Conservation (phyloP, 2,329 filamentous ascomycete species). For the Aureobasidium sp. region DNA sequence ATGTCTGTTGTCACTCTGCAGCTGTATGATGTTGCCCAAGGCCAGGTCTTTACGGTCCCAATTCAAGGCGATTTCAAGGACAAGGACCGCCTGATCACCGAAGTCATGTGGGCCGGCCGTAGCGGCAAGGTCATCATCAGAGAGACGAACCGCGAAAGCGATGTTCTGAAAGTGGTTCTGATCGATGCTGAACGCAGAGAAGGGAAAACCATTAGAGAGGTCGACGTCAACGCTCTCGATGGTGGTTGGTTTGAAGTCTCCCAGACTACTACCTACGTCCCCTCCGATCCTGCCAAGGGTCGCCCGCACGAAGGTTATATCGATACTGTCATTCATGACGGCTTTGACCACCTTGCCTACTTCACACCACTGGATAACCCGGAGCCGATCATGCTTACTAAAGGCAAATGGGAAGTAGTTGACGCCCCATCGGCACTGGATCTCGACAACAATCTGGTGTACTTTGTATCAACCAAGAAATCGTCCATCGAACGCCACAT, state of each 20-base stretch:
- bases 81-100: slow-evolving; percentile 82
- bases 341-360: slow-evolving; percentile 87
- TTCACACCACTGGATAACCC: slow-evolving; percentile 81
- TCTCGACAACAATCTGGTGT: slow-evolving; percentile 76
- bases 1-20: slow-evolving; percentile 84
- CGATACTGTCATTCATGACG: slow-evolving; percentile 78
- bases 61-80: slow-evolving; percentile 71
- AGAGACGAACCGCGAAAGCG: slow-evolving; percentile 90
- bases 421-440: slow-evolving; percentile 79
- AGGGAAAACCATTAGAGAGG: slow-evolving; percentile 70
- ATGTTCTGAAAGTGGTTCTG: slow-evolving; percentile 78
- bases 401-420: slow-evolving; percentile 87
- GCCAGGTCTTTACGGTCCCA: slow-evolving; percentile 71
- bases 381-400: slow-evolving; percentile 77
- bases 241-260: slow-evolving; percentile 97
- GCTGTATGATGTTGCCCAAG: slow-evolving; percentile 77
- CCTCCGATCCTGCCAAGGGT: slow-evolving; percentile 69
- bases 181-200: slow-evolving; percentile 69
- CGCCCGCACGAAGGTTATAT: slow-evolving; percentile 76
- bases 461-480: slow-evolving; percentile 82
- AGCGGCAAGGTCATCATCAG: slow-evolving; percentile 73
- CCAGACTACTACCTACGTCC: slow-evolving; percentile 76
- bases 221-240: slow-evolving; percentile 77
- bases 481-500: slow-evolving; percentile 84
- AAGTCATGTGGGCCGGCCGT: slow-evolving; percentile 79